Percentiles rank a stretch among this genome's conserved stretches.
phyloP scores from a whole-genome alignment of 129 eudicot species.

The Ambrosia trifida region DNA sequence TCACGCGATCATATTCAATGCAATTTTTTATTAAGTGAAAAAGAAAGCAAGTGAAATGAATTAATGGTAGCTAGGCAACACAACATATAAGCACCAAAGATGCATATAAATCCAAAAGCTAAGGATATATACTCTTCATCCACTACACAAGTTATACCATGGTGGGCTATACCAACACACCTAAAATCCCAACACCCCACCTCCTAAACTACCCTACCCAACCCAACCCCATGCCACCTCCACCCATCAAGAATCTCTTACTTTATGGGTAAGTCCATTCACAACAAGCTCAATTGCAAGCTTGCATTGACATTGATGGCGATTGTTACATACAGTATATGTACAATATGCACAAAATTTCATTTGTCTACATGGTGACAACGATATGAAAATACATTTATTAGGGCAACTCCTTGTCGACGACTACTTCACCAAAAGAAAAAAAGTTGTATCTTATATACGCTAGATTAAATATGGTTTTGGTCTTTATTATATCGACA shows the following conservation, averaged over 20 bases:
- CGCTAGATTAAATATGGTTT: not conserved
- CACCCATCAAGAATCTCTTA: slow-evolving; percentile 31
- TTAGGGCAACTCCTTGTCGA: not conserved
- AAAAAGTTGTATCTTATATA: slow-evolving; percentile 14
- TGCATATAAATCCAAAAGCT: slow-evolving; percentile 40
- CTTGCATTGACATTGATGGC: slow-evolving; percentile 34
- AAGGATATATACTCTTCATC: slow-evolving; percentile 21
- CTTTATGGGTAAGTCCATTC: slow-evolving; percentile 31
- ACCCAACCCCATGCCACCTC: slow-evolving; percentile 17
- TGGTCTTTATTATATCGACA: slow-evolving; percentile 10
- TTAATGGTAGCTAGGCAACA: slow-evolving; percentile 16
- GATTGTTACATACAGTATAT: slow-evolving; percentile 27
- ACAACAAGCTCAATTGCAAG: slow-evolving; percentile 36
- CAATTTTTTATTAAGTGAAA: not conserved
- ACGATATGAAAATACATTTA: slow-evolving; percentile 3
- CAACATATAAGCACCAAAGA: not conserved
- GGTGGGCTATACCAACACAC: slow-evolving; percentile 36
- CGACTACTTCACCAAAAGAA: not conserved
- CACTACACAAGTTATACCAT: slow-evolving; percentile 18
- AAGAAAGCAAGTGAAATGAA: slow-evolving; percentile 20
- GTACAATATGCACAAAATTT: slow-evolving; percentile 21
- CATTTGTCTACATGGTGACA: not conserved
- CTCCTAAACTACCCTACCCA: not conserved
- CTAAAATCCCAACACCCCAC: not conserved
- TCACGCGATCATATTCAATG: too few species aligned